Evolutionary conservation across 2,329 filamentous ascomycete genomes (phyloP).

Genomic region (Huntiella bhutanensis): DNA sequence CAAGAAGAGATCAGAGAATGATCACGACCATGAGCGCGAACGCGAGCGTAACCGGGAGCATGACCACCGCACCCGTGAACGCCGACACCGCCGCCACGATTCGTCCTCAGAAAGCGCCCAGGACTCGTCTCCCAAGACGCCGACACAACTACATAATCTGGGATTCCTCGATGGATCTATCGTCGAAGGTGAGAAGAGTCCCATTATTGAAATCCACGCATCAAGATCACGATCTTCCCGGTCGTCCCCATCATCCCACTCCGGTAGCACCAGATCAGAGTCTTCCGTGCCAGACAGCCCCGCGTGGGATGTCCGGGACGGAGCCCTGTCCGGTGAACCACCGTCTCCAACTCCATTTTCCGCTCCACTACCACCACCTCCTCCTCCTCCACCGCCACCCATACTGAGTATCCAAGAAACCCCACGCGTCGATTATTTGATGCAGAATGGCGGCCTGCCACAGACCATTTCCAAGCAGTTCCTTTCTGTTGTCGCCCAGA

Average conservation of each 20-base stretch:
- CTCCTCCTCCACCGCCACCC: conserved; percentile 55
- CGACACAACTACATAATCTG: conserved; percentile 26
- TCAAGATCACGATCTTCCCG: conserved; percentile 4
- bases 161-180: conserved; percentile 4
- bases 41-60: background rate
- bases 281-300: background rate
- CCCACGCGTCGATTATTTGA: conserved; percentile 76
- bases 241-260: conserved; percentile 1
- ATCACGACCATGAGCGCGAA: conserved; percentile 22
- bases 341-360: conserved; percentile 18
- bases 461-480: conserved; percentile 56
- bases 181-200: conserved; percentile 12
- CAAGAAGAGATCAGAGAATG: conserved; percentile 21
- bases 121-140: conserved; percentile 42
- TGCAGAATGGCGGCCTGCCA: conserved; percentile 69
- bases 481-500: conserved; percentile 38
- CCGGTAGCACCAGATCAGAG: conserved; percentile 1
- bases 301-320: conserved; percentile 2
- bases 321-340: conserved; percentile 19
- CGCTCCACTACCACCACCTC: conserved; percentile 27
- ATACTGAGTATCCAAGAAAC: conserved; percentile 50
- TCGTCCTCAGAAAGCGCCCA: conserved; percentile 28
- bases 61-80: conserved; percentile 22
- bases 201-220: background rate
- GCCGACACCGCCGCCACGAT: conserved; percentile 16